Base-by-base conservation (phyloP, 2,329 filamentous ascomycete genomes). In the Trichoderma sp. region DNA sequence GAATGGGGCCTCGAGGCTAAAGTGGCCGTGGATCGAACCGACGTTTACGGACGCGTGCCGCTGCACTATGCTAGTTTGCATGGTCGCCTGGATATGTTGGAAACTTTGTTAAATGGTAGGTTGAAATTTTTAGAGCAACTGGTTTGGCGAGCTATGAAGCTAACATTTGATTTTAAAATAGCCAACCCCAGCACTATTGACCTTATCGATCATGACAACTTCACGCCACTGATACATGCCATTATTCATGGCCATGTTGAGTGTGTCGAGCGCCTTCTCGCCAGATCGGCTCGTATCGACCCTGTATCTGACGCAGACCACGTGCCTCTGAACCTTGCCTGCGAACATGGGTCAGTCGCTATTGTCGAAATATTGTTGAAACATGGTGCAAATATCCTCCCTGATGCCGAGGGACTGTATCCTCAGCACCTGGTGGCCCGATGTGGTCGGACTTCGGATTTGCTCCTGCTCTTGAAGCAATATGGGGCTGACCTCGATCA, bases 11-110 rank as follows among this genome's bases (percentile, higher is more conserved):
- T 99, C n/a, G 84, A 88, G 1, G 90, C 88, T 60, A 90, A 89
- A 5, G 94, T 98, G 39, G 90, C 95, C 74, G 90, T 94, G 28
- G 90, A 90, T 71, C 88, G 93, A 66, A 92, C 92, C 3, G 96
- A 99, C 83, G 95, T 98, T 7, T 99, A 99, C 80, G 96, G 96
- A 9, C 88, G 96, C 63, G 93, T 97, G 73, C 95, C 96, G 30
- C 83, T 99, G 43, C 96, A 99, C 79, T 99, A 99, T 83, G 95
- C 96, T 15, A 97, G 94, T 80, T 95, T 98, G 88, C 94, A 98
- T 83, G 96, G 96, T 6, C 89, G 93, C 60, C 87, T 97, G 24
- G 92, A 93, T 70, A 94, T 97, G 90, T 88, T 97, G 32, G 88
- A 93, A 75, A 87, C 89, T 57, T 85, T 98, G 24, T 84, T 97